phyloP scores from a whole-genome alignment of 2,329 filamentous ascomycete genomes.

The Chaetomiaceae sp. region DNA sequence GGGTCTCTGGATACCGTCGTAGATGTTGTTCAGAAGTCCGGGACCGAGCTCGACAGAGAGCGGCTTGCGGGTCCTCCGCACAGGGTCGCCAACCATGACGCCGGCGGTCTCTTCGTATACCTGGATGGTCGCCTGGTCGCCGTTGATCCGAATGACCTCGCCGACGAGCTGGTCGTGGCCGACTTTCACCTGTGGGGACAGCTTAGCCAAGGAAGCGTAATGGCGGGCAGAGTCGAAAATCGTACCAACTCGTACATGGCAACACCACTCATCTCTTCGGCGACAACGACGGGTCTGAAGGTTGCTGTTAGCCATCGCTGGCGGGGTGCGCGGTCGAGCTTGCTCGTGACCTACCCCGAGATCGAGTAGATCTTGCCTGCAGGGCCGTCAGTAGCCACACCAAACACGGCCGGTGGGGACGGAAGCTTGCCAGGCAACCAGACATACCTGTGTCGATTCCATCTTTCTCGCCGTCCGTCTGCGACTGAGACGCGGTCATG shows the following conservation, averaged over 20 bases:
- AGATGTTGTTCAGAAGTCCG: conserved; percentile 97
- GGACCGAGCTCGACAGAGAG: conserved; percentile 96
- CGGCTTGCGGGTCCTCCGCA: conserved; percentile 85
- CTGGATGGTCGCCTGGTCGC: conserved; percentile 93
- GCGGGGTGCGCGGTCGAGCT: conserved; percentile 8
- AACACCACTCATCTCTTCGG: conserved; percentile 97
- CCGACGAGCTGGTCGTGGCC: conserved; percentile 88
- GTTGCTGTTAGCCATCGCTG: conserved; percentile 32
- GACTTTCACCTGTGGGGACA: conserved; percentile 67
- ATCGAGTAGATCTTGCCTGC: conserved; percentile 59
- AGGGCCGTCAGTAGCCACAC: conserved; percentile 25
- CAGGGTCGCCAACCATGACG: conserved; percentile 92
- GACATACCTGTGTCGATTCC: conserved; percentile 39
- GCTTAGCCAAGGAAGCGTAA: conserved; percentile 15
- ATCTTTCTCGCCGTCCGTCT: conserved; percentile 36
- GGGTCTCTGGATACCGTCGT: conserved; percentile 97
- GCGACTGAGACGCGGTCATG: conserved; percentile 12
- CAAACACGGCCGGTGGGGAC: neutral
- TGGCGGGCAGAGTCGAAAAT: conserved; percentile 13
- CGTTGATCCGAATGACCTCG: conserved; percentile 96
- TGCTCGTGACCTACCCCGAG: conserved; percentile 50
- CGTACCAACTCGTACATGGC: conserved; percentile 98
- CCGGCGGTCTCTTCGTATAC: conserved; percentile 99
- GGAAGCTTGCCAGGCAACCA: neutral
- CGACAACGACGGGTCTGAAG: conserved; percentile 81